These are phyloP conservation scores for Naegleria gruberi DNA, from an alignment of 208 protist genomes.

Conservation along the genomic window DNA sequence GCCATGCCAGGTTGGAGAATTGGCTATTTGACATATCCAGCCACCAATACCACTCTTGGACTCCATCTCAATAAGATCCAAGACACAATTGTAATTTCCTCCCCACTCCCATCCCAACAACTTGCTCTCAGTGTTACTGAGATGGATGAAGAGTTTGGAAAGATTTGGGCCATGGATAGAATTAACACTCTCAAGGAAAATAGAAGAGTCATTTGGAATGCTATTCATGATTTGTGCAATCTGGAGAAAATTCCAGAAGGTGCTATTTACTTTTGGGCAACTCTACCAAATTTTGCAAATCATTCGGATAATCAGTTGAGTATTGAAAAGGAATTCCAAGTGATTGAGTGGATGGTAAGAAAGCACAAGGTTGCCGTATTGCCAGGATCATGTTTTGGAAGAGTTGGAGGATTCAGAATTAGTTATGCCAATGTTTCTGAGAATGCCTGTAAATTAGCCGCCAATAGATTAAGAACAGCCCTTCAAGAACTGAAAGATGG, in stretches of 20 bases:
- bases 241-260: not conserved
- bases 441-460: not conserved
- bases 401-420: not conserved
- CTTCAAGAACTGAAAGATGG: not conserved
- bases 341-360: not conserved
- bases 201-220: not conserved
- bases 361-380: not conserved
- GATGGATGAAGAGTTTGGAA: not conserved
- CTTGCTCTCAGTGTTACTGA: not conserved
- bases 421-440: not conserved
- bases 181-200: not conserved
- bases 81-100: not conserved
- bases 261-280: conserved; percentile 2
- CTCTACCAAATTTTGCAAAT: not conserved
- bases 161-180: not conserved
- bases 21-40: not conserved
- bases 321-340: not conserved
- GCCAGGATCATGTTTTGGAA: not conserved
- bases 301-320: not conserved
- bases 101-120: not conserved
- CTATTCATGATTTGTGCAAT: not conserved
- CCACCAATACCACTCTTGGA: not conserved
- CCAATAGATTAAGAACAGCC: not conserved
- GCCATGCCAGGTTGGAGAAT: not conserved
- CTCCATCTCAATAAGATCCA: not conserved